Evolutionary conservation across 2,329 filamentous ascomycete genomes (phyloP).

Genomic region (Cladophialophora bantiana): DNA sequence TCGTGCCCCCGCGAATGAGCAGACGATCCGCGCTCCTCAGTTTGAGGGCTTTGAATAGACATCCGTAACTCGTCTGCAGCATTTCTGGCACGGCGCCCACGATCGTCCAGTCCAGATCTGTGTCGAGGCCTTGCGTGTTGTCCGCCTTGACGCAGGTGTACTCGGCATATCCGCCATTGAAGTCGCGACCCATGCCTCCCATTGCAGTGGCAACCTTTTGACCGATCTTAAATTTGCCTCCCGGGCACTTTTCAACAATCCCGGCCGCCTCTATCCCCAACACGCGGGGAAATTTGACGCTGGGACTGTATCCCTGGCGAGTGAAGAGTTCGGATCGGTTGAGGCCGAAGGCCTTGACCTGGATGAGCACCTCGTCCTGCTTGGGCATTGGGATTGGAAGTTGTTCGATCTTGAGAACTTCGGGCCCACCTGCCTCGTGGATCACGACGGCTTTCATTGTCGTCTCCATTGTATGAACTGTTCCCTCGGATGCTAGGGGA

Average conservation of each 20-base stretch:
- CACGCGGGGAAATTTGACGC: slow-evolving; percentile 53
- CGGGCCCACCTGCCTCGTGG: slow-evolving; percentile 48
- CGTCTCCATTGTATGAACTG: slow-evolving; percentile 37
- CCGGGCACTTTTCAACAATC: slow-evolving; percentile 47
- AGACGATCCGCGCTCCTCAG: slow-evolving; percentile 52
- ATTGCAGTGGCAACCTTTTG: slow-evolving; percentile 56
- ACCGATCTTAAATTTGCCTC: slow-evolving; percentile 49
- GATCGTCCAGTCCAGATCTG: slow-evolving; percentile 50
- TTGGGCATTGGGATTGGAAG: slow-evolving; percentile 50
- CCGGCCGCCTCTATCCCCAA: slow-evolving; percentile 58
- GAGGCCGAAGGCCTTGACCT: slow-evolving; percentile 55
- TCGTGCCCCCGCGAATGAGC: slow-evolving; percentile 60
- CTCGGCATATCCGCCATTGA: slow-evolving; percentile 60
- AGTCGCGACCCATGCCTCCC: slow-evolving; percentile 57
- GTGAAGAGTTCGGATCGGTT: slow-evolving; percentile 58
- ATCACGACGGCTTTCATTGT: slow-evolving; percentile 56
- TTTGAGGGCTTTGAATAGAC: slow-evolving; percentile 50
- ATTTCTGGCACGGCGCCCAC: slow-evolving; percentile 60
- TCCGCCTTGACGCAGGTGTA: slow-evolving; percentile 54
- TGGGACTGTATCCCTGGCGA: slow-evolving; percentile 53
- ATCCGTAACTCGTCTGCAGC: slow-evolving; percentile 59
- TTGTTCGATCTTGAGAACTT: slow-evolving; percentile 50
- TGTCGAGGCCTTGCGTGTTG: slow-evolving; percentile 48
- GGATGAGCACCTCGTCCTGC: slow-evolving; percentile 52
- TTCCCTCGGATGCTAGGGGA: background rate